Base-by-base conservation (phyloP, 164 flowering plant species). In the Liriodendron chinense region DNA sequence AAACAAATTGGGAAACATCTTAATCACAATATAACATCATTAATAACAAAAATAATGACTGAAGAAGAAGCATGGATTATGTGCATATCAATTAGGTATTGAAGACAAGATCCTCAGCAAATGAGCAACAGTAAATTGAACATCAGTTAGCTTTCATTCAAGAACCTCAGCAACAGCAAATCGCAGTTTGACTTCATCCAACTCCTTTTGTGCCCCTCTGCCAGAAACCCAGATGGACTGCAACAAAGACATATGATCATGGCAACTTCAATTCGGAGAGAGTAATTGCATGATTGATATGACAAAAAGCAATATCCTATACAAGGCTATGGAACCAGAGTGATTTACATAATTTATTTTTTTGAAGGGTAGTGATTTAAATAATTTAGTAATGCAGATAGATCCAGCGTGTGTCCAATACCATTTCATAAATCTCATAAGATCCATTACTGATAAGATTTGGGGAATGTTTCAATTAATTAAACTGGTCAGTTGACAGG, bases 111-210 rank as follows among this genome's bases (percentile, higher is more conserved):
- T 34, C 43, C 43, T 34, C 7, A 34, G 43, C 43, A 34, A 34
- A 34, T 7, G 2, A 34, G 7, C 43, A 34, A 34, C 43, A 34
- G 43, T 34, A 34, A 34, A 34, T 34, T 1, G 43, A 34, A 34
- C 43, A 34, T 34, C 6, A 34, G 43, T 34, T 12, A 53, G 71
- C 47, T 12, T 69, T 24, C n/a, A 20, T 6, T 68, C 10, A 71
- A 74, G 23, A 80, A 92, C 99, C 99, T 96, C 98, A 73, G 99
- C 93, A 75, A 92, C 93, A 80, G 99, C 98, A 82, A 94, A 96
- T 82, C 93, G 83, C 82, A 88, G 80, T 82, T 91, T 96, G 63
- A 90, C 96, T 88, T 96, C 98, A 89, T 96, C 99, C 69, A 87
- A 80, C 79, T 96, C 93, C 82, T 85, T 96, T 73, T 91, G 91